Conservation (phyloP, 1,284 basidiomycete genomes). For the Entoloma clypeatum region DNA sequence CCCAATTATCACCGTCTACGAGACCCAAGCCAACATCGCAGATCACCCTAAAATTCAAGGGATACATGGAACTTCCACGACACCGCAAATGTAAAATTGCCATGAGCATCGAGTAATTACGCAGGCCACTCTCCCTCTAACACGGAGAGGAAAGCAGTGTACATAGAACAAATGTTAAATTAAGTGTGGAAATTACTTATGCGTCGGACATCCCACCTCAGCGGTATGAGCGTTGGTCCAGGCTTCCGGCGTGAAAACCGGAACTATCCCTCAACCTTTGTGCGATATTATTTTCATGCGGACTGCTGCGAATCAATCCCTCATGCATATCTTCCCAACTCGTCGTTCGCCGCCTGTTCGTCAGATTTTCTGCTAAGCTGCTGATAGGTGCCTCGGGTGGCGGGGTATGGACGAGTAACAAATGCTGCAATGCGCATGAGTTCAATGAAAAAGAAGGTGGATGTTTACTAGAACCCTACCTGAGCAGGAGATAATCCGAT, state of each 20-base stretch:
- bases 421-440: slow-evolving; percentile 38
- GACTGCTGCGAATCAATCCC: slow-evolving; percentile 14
- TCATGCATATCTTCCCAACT: slow-evolving; percentile 37
- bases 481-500: slow-evolving; percentile 72
- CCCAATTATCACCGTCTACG: slow-evolving; percentile 74
- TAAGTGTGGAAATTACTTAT: slow-evolving; percentile 3
- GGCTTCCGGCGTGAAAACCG: slow-evolving; percentile 13
- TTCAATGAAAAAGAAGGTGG: background rate
- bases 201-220: slow-evolving; percentile 4
- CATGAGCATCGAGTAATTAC: background rate
- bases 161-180: background rate
- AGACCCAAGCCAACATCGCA: slow-evolving; percentile 72
- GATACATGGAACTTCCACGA: slow-evolving; percentile 52
- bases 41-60: slow-evolving; percentile 80
- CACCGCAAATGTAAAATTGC: slow-evolving; percentile 33
- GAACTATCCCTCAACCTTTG: slow-evolving; percentile 19
- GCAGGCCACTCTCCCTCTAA: no score
- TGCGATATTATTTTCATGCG: slow-evolving; percentile 22
- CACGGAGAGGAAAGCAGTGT: slow-evolving; percentile 7
- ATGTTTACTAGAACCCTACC: slow-evolving; percentile 32
- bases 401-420: slow-evolving; percentile 61
- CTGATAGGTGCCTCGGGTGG: slow-evolving; percentile 44
- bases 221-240: slow-evolving; percentile 10
- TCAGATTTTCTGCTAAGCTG: slow-evolving; percentile 29
- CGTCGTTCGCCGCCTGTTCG: slow-evolving; percentile 38